A percentile compares a stretch with the other conserved stretches of the same genome.
phyloP scores from a whole-genome alignment of 345 rosid genomes.

The Eucalyptus virginea region DNA sequence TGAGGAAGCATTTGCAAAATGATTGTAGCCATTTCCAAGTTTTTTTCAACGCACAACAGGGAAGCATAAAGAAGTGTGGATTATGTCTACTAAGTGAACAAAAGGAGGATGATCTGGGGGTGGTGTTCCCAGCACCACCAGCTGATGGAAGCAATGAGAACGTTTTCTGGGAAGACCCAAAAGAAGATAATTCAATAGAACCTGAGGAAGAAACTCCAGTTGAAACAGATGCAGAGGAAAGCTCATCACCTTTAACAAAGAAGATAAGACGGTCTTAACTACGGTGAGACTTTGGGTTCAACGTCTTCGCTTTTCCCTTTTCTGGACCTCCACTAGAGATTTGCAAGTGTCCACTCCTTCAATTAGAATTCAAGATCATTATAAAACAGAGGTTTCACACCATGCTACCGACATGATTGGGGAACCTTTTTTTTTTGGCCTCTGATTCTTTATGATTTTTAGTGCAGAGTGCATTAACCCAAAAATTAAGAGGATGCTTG shows the following conservation, averaged over 20 bases:
- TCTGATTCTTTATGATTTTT: background rate
- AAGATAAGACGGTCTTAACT: background rate
- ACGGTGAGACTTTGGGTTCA: background rate
- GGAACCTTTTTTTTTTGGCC: background rate
- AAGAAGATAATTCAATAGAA: background rate
- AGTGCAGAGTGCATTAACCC: background rate
- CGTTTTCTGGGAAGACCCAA: accelerated
- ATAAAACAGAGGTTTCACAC: background rate
- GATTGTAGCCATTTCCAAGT: background rate
- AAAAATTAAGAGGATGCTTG: background rate
- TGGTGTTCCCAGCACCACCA: background rate
- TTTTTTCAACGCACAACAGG: accelerated
- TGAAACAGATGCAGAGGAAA: background rate
- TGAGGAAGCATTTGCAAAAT: too few species aligned
- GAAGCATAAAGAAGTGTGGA: background rate
- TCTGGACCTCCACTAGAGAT: background rate
- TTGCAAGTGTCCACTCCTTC: background rate
- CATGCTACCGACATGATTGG: background rate
- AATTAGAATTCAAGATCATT: background rate
- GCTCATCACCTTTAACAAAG: background rate
- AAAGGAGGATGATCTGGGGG: background rate
- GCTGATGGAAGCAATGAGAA: too few species aligned
- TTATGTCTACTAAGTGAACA: background rate
- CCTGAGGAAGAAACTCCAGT: background rate
- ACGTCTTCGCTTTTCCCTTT: background rate